Evolutionary conservation across 495 filamentous ascomycete species (phyloP), one percentile per base, ranked within the genome.

Genomic region (Neurospora cerealis): DNA sequence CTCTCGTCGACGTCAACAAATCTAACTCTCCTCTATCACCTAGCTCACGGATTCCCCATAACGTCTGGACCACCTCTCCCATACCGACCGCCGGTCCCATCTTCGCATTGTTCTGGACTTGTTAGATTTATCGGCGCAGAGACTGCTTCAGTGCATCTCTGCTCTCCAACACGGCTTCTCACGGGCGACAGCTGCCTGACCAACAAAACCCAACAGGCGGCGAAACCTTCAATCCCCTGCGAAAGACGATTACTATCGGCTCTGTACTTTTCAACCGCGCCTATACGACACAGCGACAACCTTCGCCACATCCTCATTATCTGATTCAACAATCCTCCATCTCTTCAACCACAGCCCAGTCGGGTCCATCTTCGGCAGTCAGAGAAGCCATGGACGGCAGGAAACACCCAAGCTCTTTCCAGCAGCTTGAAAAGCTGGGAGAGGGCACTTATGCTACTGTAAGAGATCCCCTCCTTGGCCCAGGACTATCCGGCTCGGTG

Each of bases 371-470:
- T 42, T 48, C 28, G 13, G 71, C 38, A 28, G 28, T 74, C 19
- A 70, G 24, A 42, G 72, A 40, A 85, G 74, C 44, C 48, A 97
- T 97, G 94, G 94, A 96, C 83, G 92, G 92, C 77, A 91, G 93
- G 81, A 89, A 94, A 77, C 92, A 96, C 78, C 94, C 94, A 69
- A 96, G 92, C 84, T 97, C 93, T 70, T 98, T 98, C 85, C 95
- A 97, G 89, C 95, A 98, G 89, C 89, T 98, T 82, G 95, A 98
- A 84, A 98, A 96, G 91, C 87, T 99, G 75, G 96, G 96, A 80
- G 96, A 99, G 88, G 96, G 96, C 72, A 99, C 96, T 60, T 99
- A 99, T 91, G 96, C 96, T 72, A 99, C 96, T 34, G 96, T 97
- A 88, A 78, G 89, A 89, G 75, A 72, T 54, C 32, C 32, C 32